Conservation (phyloP, 371 early-diverging fungal species). For the Mitosporidium daphniae region DNA sequence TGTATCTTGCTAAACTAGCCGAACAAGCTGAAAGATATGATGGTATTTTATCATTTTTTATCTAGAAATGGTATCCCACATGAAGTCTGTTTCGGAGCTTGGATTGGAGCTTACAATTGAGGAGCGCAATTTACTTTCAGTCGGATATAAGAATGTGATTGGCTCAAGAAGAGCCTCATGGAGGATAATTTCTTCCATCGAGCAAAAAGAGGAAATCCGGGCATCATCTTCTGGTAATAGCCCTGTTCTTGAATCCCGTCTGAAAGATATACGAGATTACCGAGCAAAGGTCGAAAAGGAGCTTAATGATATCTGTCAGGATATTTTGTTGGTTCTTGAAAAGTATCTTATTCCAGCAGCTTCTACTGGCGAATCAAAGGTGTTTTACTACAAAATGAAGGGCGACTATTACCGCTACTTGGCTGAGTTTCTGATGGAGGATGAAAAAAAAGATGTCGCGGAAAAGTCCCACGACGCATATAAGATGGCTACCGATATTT, state of each 20-base stretch:
- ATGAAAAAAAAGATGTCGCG: conserved; percentile 44
- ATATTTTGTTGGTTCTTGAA: conserved; percentile 64
- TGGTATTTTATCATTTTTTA: conserved; percentile 13
- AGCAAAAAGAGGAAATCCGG: conserved; percentile 81
- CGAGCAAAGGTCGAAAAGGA: conserved; percentile 63
- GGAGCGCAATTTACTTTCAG: conserved; percentile 86
- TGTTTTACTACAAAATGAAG: conserved; percentile 99
- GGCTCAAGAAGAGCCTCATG: conserved; percentile 94
- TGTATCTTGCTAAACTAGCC: conserved; percentile 70
- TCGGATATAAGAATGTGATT: conserved; percentile 97
- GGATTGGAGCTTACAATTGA: conserved; percentile 51
- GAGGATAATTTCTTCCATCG: conserved; percentile 92
- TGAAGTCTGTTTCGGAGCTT: conserved; percentile 7
- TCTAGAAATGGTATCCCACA: not conserved
- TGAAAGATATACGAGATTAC: conserved; percentile 52
- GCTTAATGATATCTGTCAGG: conserved; percentile 64
- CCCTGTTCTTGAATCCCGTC: conserved; percentile 25
- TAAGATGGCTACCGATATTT: conserved; percentile 69
- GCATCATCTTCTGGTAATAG: conserved; percentile 11
- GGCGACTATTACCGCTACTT: conserved; percentile 98
- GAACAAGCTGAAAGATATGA: conserved; percentile 96
- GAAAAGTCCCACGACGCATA: conserved; percentile 67
- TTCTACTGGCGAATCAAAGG: conserved; percentile 61
- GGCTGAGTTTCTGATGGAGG: conserved; percentile 70
- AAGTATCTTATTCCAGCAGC: conserved; percentile 47